Conservation (phyloP, 257 asterid genomes). For the Penstemon newberryi region DNA sequence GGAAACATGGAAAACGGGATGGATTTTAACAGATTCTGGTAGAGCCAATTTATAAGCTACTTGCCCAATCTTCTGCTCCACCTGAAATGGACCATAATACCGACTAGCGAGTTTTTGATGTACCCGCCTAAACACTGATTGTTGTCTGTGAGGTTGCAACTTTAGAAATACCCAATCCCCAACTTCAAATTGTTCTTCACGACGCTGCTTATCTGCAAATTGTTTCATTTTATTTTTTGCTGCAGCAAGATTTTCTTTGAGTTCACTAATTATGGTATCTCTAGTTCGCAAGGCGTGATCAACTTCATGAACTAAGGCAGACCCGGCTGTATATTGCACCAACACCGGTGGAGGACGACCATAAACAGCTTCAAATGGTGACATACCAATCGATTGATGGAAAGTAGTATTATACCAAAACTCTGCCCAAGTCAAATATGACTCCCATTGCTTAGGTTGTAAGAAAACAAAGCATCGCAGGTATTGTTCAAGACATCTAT, state of each 20-base stretch:
- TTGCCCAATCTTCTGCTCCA: neutral
- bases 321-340: neutral
- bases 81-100: neutral
- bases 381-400: neutral
- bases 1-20: too few species aligned
- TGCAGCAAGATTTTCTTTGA: neutral
- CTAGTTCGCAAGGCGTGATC: neutral
- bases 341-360: neutral
- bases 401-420: constrained; percentile 16
- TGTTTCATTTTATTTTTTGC: constrained; percentile 6
- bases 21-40: too few species aligned
- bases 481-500: neutral
- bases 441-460: neutral
- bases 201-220: neutral
- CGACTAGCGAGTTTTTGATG: neutral
- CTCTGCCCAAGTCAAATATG: constrained; percentile 3
- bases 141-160: neutral
- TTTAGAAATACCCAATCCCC: constrained; percentile 15
- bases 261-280: neutral
- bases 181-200: neutral
- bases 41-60: neutral
- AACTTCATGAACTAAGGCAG: neutral
- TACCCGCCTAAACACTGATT: neutral
- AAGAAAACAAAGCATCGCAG: neutral
- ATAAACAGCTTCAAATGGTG: neutral